Base-by-base conservation (phyloP, 306 rosid species). In the Cicer yamashitae region DNA sequence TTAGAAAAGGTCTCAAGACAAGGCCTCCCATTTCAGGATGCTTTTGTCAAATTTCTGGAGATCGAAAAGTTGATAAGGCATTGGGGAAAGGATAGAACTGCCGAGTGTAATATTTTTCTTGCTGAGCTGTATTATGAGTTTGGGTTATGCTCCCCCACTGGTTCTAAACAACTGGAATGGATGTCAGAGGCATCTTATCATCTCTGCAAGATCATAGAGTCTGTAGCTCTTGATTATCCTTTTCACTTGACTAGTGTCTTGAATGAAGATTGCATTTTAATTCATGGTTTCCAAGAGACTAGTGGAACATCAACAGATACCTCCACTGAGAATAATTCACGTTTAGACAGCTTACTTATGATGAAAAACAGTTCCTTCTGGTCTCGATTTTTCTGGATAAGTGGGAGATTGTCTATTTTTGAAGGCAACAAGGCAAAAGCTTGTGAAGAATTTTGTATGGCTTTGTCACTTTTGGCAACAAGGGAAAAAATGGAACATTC, bases 51-150 rank as follows among this genome's bases (percentile, higher is more conserved):
- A 85, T 91, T 91, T 78, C 80, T 91, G 66, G 97, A 91, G 83
- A 74, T 94, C 90, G 98, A 94, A 88, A 91, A 87, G 83, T 57
- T 90, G 81, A 94, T 92, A 47, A 89, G 98, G 82, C 88, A 88
- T 8, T 94, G 98, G 97, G 97, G 91, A 58, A 94, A 90, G 88
- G 96, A 90, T 60, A 90, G 96, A 82, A 90, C 91, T 53, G 82
- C 84, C 56, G 96, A 87, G 66, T 94, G 98, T 69, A 84, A 78
- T 72, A 85, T 94, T 81, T 94, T 91, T 83, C 96, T 94, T 56
- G 87, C 96, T 43, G 98, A 94, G 83, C 82, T 94, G 52, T 87
- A 87, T 88, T 91, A 87, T 80, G 98, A 91, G 77, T 78, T 84
- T 65, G 96, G 94, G 12, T 86, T 89, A 75, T 85, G 90, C 82